Conservation (phyloP, 1,284 basidiomycete species). For the Singerocomus rubriflavus region DNA sequence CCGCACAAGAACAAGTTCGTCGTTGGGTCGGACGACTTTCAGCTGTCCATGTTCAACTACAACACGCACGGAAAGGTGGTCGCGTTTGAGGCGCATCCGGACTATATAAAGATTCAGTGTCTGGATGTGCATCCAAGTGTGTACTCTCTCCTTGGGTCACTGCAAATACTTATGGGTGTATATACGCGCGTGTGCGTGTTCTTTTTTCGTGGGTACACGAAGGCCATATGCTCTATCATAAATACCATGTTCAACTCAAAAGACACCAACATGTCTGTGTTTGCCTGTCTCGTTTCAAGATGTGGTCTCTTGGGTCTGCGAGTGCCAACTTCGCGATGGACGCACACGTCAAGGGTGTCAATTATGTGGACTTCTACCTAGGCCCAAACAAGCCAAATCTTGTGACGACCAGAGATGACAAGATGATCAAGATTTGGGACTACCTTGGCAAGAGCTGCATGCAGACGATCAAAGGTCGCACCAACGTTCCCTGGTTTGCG, state of each 20-base stretch:
- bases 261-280: conserved; percentile 94
- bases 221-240: conserved; percentile 99
- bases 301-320: conserved; percentile 88
- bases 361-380: conserved; percentile 99
- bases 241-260: conserved; percentile 98
- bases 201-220: conserved; percentile 72
- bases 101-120: conserved; percentile 85
- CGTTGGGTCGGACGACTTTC: conserved; percentile 97
- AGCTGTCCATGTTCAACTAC: conserved; percentile 98
- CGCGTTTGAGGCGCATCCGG: conserved; percentile 96
- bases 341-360: conserved; percentile 97
- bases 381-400: conserved; percentile 97
- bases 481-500: conserved; percentile 97
- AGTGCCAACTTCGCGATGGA: conserved; percentile 95
- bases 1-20: conserved; percentile 99
- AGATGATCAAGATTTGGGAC: conserved; percentile 98
- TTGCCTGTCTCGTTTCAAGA: conserved; percentile 96
- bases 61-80: conserved; percentile 98
- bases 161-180: background rate
- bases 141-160: conserved; percentile 19
- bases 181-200: background rate
- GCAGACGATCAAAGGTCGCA: conserved; percentile 98
- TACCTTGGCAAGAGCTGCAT: conserved; percentile 98
- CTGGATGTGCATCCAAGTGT: conserved; percentile 91
- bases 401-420: conserved; percentile 96